phyloP scores from a whole-genome alignment of 2,329 filamentous ascomycete genomes.

The Fusarium goolgardi region DNA sequence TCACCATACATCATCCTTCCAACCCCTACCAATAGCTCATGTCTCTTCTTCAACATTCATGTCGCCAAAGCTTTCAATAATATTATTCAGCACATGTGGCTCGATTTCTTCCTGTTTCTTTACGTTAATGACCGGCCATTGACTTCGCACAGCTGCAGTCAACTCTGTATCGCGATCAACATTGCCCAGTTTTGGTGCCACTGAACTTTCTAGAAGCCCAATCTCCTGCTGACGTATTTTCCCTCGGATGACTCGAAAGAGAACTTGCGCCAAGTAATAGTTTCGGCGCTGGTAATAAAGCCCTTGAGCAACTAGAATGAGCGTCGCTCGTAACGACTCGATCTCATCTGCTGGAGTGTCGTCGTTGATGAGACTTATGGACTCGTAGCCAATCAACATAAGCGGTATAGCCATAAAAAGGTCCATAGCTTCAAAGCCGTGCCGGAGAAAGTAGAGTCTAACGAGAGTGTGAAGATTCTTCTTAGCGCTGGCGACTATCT shows the following conservation, averaged over 20 bases:
- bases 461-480: constrained; percentile 44
- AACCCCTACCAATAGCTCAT: not conserved
- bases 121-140: constrained; percentile 50
- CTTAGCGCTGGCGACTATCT: constrained; percentile 41
- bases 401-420: constrained; percentile 51
- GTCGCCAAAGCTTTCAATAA: constrained; percentile 38
- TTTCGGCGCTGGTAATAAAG: constrained; percentile 51
- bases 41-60: constrained; percentile 4
- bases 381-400: constrained; percentile 46
- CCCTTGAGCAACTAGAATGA: constrained; percentile 52
- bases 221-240: constrained; percentile 50
- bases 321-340: constrained; percentile 49
- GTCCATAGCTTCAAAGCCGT: constrained; percentile 50
- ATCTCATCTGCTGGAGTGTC: constrained; percentile 17
- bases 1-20: too few species aligned
- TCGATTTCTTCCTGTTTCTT: constrained; percentile 47
- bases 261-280: constrained; percentile 50
- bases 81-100: constrained; percentile 36
- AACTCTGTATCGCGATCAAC: constrained; percentile 33
- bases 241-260: constrained; percentile 51
- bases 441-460: constrained; percentile 49
- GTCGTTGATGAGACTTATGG: constrained; percentile 44
- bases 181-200: constrained; percentile 37
- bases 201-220: constrained; percentile 26
- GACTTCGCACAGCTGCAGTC: constrained; percentile 45